These are phyloP conservation scores for Melastoma malabathricum DNA, from an alignment of 345 rosid genomes.

Conservation along the genomic window DNA sequence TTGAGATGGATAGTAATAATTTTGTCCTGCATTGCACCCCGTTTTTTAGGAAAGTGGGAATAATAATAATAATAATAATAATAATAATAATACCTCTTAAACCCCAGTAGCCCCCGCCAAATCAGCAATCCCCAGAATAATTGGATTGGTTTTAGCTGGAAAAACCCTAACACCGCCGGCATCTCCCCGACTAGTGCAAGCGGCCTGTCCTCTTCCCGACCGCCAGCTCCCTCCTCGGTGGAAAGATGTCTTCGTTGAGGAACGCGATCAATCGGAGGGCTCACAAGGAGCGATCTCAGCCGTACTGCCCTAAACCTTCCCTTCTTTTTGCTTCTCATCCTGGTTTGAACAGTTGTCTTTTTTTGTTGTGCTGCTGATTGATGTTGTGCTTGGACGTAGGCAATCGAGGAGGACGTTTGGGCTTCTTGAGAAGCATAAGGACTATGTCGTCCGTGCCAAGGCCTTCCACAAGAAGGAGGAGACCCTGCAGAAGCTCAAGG, in stretches of 20 bases:
- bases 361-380: neutral
- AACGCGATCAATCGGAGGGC: constrained; percentile 52
- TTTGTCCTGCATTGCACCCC: no score
- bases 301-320: constrained; percentile 28
- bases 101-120: no score
- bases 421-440: constrained; percentile 85
- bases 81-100: no score
- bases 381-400: constrained; percentile 14
- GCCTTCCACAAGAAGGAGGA: constrained; percentile 65
- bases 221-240: neutral
- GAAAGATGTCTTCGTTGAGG: constrained; percentile 62
- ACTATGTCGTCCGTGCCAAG: constrained; percentile 64
- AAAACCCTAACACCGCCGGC: no score
- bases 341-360: neutral
- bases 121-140: no score
- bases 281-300: constrained; percentile 86
- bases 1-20: no score
- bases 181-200: no score
- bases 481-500: constrained; percentile 52
- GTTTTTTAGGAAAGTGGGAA: no score
- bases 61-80: no score
- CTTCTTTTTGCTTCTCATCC: neutral
- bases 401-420: constrained; percentile 63
- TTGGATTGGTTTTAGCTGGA: no score
- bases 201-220: no score